Evolutionary conservation across 176 grass and related monocot species (phyloP), one percentile per base, ranked within the genome.

Genomic region (Juncus effusus): DNA sequence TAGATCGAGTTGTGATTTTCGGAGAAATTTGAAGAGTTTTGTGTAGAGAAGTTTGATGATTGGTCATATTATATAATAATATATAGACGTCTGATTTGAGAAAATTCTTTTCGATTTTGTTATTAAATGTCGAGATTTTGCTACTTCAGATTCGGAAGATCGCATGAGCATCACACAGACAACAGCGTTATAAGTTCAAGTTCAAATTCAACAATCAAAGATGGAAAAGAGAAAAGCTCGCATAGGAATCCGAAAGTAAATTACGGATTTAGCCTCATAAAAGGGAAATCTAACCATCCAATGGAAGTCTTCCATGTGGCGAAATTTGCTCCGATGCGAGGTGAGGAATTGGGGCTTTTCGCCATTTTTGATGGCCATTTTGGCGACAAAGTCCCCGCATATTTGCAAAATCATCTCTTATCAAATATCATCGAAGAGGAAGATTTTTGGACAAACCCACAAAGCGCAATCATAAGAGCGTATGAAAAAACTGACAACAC

Each of bases 281-380:
- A 82, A 58, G 80, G 80, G n/a, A 82, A 64, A 59, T 63, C 80
- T 11, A 77, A 60, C 63, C 80, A 82, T 60, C 74, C 80, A 41
- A 82, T 83, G 81, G 80, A 82, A 56, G 80, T 77, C 51, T 82
- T 72, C 41, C 80, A 82, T 61, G 80, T 82, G 3, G 74, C 80
- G 2, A 77, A 67, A 73, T 82, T 82, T 37, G 36, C 65, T 7
- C 60, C 65, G 39, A 72, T 50, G 52, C 71, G 19, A 28, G 74
- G 74, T 13, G 40, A 77, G 1, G 71, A 82, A 40, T 65, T 82
- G 19, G 80, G 74, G 39, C 60, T 82, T 36, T 82, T 82, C 60
- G 80, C 73, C 63, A 73, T 82, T 39, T 82, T 73, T 77, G 80
- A 82, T 3, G 80, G 80, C 6, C 80, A 82, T 72, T 65, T 82